Evolutionary conservation across 495 filamentous ascomycete species (phyloP).

Genomic region (Penicillium riverlandense): DNA sequence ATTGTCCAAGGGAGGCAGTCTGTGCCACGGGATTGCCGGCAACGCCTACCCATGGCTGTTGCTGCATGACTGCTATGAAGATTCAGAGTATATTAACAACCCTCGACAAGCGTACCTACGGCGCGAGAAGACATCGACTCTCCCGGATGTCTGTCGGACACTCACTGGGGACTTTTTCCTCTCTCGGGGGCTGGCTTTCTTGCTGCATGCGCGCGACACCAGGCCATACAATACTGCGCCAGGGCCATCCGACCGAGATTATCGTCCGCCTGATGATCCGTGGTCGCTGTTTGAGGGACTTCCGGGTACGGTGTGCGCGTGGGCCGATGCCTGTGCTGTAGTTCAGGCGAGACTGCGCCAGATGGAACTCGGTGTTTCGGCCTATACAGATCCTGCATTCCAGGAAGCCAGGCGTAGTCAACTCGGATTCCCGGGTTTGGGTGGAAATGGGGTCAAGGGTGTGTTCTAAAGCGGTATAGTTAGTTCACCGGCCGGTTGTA

Average conservation of each 20-base stretch:
- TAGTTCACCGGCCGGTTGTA: too few species aligned
- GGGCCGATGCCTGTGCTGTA: conserved; percentile 36
- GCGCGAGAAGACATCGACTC: conserved; percentile 2
- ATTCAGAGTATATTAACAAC: conserved; percentile 9
- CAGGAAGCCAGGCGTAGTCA: conserved; percentile 10
- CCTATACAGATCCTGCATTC: conserved; percentile 9
- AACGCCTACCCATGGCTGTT: conserved; percentile 37
- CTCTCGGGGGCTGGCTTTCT: conserved; percentile 32
- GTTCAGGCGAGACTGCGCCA: conserved; percentile 29
- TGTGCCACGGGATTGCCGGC: conserved; percentile 42
- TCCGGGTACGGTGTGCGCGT: conserved; percentile 39
- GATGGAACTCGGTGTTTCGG: conserved; percentile 14
- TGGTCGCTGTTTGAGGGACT: conserved; percentile 39
- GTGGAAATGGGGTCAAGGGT: conserved; percentile 21
- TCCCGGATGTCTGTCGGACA: conserved; percentile 1
- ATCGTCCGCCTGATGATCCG: conserved; percentile 38
- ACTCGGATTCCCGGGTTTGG: conserved; percentile 27
- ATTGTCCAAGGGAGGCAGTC: conserved; percentile 38
- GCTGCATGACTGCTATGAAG: conserved; percentile 29
- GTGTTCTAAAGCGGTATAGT: conserved; percentile 6
- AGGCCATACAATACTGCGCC: conserved; percentile 27
- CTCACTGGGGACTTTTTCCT: conserved; percentile 34
- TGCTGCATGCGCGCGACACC: conserved; percentile 34
- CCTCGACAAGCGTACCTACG: conserved; percentile 16
- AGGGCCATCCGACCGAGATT: conserved; percentile 15